Evolutionary conservation across 371 early-diverging fungal species (phyloP), one percentile per base, ranked within the genome.

Genomic region (Circinella umbellata): DNA sequence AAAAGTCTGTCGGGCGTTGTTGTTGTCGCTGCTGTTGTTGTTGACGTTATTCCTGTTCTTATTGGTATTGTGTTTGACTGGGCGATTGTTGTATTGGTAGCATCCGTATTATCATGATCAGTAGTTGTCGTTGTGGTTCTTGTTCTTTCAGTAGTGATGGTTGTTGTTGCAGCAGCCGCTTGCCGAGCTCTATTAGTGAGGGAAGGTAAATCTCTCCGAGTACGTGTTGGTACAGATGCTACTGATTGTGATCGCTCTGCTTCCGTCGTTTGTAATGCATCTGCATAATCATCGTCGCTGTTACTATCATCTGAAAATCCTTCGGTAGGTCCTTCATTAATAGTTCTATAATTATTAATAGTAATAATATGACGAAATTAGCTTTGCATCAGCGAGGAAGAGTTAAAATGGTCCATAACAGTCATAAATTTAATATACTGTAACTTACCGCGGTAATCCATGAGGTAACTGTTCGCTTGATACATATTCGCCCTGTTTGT

Each of bases 401-500:
- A 11, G 3, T 42, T 9, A 42, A 42, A 42, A 42, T 9, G 27
- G 35, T 51, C 4, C 3, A 51, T 14, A 1, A 51, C 5, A 5
- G 51, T 6, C 1, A 54, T 54, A 54, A 14, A n/a, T 4, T 15
- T 20, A 20, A 11, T 8, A 14, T 27, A 42, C 3, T 3, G 14
- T 10, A 57, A n/a, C n/a, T 18, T 57, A 57, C 57, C 27, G 34
- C 27, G 57, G 57, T 34, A 57, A 57, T 27, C 57, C 57, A 34
- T 57, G 57, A 17, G 57, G 57, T n/a, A 57, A 34, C 0, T 10
- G 18, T 34, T 57, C 57, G 15, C n/a, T n/a, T 51, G 8, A 4
- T 51, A 8, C 9, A 42, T 1, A 11, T 11, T 42, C 42, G 42
- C 3, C 42, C 3, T 6, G 42, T 42, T 6, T 1, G 11, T 42